Evolutionary conservation across 495 filamentous ascomycete genomes (phyloP).

Genomic region (Daldinia grandis): DNA sequence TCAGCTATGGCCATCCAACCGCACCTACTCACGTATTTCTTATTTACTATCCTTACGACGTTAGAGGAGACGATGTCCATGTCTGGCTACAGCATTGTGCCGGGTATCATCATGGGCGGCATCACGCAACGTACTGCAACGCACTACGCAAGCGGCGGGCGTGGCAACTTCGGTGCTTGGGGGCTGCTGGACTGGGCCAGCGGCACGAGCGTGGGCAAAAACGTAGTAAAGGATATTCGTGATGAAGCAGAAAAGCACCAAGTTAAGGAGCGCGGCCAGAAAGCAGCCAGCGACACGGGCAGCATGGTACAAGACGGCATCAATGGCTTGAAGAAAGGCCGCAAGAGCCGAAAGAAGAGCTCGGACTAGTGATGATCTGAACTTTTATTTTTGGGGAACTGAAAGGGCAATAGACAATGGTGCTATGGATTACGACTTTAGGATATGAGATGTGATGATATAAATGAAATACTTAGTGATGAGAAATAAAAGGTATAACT

Average conservation of each 20-base stretch:
- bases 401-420: neutral
- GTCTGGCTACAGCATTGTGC: constrained; percentile 79
- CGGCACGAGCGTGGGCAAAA: constrained; percentile 71
- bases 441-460: neutral
- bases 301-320: constrained; percentile 49
- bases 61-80: constrained; percentile 80
- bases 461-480: constrained; percentile 8
- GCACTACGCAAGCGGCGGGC: constrained; percentile 67
- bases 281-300: constrained; percentile 48
- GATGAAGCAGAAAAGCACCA: constrained; percentile 68
- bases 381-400: neutral
- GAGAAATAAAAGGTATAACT: neutral
- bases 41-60: constrained; percentile 72
- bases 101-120: constrained; percentile 77
- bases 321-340: constrained; percentile 47
- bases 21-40: constrained; percentile 82
- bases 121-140: constrained; percentile 74
- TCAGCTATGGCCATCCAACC: constrained; percentile 70
- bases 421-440: neutral
- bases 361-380: constrained; percentile 44
- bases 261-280: constrained; percentile 58
- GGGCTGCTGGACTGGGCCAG: constrained; percentile 79
- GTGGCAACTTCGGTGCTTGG: constrained; percentile 81
- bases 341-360: constrained; percentile 45
- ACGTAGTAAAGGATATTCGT: constrained; percentile 62